phyloP scores from a whole-genome alignment of 2,329 filamentous ascomycete genomes.

The Diaporthe citrichinensis region DNA sequence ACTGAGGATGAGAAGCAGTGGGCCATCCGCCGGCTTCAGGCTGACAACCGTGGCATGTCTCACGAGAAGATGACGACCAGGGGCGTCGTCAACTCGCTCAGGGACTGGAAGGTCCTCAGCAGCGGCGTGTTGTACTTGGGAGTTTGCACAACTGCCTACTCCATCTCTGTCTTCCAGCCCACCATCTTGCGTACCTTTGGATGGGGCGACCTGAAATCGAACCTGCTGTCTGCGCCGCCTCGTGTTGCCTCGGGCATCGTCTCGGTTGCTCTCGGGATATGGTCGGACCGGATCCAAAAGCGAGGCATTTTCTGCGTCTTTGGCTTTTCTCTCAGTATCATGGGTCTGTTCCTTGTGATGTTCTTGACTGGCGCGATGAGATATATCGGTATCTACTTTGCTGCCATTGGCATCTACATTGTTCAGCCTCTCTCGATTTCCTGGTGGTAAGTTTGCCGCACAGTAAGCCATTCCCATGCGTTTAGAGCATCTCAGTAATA shows the following conservation, averaged over 20 bases:
- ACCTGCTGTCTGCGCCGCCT: conserved; percentile 45
- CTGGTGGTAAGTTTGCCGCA: background rate
- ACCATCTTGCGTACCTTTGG: conserved; percentile 53
- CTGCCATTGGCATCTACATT: conserved; percentile 50
- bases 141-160: conserved; percentile 49
- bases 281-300: conserved; percentile 4
- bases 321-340: conserved; percentile 2
- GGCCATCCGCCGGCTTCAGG: conserved; percentile 42
- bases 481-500: background rate
- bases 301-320: conserved; percentile 7
- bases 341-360: conserved; percentile 28
- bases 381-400: conserved; percentile 51
- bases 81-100: conserved; percentile 67
- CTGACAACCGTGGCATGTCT: conserved; percentile 40
- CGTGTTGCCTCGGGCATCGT: conserved; percentile 1
- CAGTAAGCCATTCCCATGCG: background rate
- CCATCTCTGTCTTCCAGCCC: conserved; percentile 52
- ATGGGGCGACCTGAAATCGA: conserved; percentile 50
- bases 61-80: conserved; percentile 45
- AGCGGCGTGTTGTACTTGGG: conserved; percentile 49
- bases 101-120: conserved; percentile 64
- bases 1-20: conserved; percentile 42
- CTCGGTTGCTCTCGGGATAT: background rate
- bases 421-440: conserved; percentile 51
- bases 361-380: conserved; percentile 45